Percentiles rank a stretch among this genome's conserved stretches.
Conservation (phyloP, 352 stramenopile species). For the Phytophthora niederhauseri region DNA sequence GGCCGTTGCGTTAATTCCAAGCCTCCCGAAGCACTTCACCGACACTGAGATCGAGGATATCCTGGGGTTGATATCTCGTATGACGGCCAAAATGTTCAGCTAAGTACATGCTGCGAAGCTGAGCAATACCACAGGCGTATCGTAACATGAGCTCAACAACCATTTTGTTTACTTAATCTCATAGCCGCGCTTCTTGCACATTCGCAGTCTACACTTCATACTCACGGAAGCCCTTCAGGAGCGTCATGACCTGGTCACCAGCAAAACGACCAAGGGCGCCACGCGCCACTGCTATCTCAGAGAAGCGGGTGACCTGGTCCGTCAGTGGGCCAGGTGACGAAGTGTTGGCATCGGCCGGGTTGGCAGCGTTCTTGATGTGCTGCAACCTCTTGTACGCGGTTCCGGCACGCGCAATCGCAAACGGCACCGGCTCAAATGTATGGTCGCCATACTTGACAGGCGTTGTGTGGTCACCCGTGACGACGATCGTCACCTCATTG, state of each 20-base stretch:
- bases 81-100: slow-evolving; percentile 74
- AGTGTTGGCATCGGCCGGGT: slow-evolving; percentile 11
- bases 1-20: slow-evolving; percentile 80
- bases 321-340: slow-evolving; percentile 32
- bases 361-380: slow-evolving; percentile 17
- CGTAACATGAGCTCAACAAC: slow-evolving; percentile 19
- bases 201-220: slow-evolving; percentile 47
- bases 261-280: slow-evolving; percentile 80
- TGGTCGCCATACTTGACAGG: slow-evolving; percentile 88
- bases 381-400: slow-evolving; percentile 43
- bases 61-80: slow-evolving; percentile 72
- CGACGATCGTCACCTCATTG: slow-evolving; percentile 78
- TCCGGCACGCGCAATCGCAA: slow-evolving; percentile 68
- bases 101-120: slow-evolving; percentile 13
- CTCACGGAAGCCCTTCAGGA: slow-evolving; percentile 75
- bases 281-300: slow-evolving; percentile 68
- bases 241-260: slow-evolving; percentile 85
- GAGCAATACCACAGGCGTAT: background rate
- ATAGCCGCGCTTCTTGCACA: slow-evolving; percentile 12
- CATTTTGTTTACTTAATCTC: slow-evolving; percentile 22
- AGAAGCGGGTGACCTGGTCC: slow-evolving; percentile 68
- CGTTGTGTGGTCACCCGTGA: slow-evolving; percentile 89
- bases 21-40: slow-evolving; percentile 77
- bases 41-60: slow-evolving; percentile 90
- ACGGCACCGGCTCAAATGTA: slow-evolving; percentile 87